Percentiles rank a stretch among this genome's conserved stretches.
phyloP scores from a whole-genome alignment of 73 alveolate genomes.

The Paramecium pentaurelia region DNA sequence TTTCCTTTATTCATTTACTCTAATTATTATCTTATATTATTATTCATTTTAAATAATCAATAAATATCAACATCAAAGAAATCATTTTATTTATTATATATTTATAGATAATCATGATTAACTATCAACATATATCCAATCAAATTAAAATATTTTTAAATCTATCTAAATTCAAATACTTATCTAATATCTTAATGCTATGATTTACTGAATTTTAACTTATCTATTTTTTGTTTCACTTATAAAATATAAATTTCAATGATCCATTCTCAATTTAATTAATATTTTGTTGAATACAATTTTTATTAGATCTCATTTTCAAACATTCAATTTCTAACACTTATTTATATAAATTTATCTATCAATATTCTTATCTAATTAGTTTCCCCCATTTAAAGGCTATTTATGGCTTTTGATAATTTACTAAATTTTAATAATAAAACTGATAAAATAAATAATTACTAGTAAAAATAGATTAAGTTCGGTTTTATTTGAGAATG shows the following conservation, averaged over 20 bases:
- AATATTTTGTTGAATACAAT: neutral
- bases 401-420: neutral
- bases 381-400: neutral
- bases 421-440: neutral
- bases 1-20: neutral
- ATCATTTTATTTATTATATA: neutral
- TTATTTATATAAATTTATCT: neutral
- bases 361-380: neutral
- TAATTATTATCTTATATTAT: neutral
- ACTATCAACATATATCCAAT: no score
- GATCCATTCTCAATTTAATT: neutral
- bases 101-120: no score
- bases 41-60: neutral
- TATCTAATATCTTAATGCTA: no score
- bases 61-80: neutral
- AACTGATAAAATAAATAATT: neutral
- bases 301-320: neutral
- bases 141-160: no score
- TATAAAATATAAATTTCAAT: no score
- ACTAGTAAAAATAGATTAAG: neutral
- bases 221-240: neutral
- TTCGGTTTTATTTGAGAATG: neutral
- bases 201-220: neutral
- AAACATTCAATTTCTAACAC: neutral
- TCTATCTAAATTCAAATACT: neutral